Base-by-base conservation (phyloP, 2,329 filamentous ascomycete species). In the Colletotrichum navitas region DNA sequence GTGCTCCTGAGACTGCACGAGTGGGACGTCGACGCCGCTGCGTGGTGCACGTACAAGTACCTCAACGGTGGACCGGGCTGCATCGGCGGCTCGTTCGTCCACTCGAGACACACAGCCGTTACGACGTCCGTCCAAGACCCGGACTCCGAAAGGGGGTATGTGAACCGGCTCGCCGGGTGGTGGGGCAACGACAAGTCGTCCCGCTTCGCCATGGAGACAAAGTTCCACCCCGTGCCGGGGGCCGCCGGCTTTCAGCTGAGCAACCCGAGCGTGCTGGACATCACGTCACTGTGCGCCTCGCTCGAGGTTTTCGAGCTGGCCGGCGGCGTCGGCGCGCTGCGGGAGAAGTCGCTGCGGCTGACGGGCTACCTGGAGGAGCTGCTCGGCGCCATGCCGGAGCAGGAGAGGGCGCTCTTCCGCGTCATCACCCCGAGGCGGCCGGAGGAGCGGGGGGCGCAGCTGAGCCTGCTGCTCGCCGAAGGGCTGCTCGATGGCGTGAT, bases 11-110 rank as follows among this genome's bases (percentile, higher is more conserved):
- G 86, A 69, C 86, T 97, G 26, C 94, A 97, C 80, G 93, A 95
- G 76, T 97, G 94, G 94, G 88, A 93, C 75, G 94, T 97, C 43
- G 94, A 97, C 80, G 97, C 97, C 77, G 94, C 95, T 21, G 93
- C 89, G 65, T 97, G 94, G 94, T 97, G 94, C 81, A 95, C 92
- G 24, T 97, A 97, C 86, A 97, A 97, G 83, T 97, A 97, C 83
- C 88, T 97, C 79, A 97, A 97, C 79, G 90, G 91, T 34, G 94
- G 94, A 0, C 94, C 94, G 0, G 94, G 94, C 5, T 87, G 91
- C 21, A 97, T 97, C 74, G 94, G 89, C 1, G 94, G 92, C 0
- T 84, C 92, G 0, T 97, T 94, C 75, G 92, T 97, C 11, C 94
- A 97, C 80, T 89, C 93, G 78, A 86, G 84, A 49, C 92, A 97